phyloP scores from a whole-genome alignment of 306 rosid species.

The Medicago lupulina region DNA sequence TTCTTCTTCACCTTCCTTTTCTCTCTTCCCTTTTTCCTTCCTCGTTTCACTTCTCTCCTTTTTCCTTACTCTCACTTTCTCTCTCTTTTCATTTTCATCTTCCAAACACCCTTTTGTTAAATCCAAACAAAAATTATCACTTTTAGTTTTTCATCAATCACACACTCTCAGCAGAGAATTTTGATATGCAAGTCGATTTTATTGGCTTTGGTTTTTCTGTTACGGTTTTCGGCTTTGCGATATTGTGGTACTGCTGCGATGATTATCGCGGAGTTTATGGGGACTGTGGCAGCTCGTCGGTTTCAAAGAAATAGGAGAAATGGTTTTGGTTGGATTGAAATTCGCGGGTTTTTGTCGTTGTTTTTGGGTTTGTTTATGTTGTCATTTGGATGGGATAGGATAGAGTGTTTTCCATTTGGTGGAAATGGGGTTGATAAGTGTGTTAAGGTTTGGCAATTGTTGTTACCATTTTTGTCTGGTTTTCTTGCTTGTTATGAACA shows the following conservation, averaged over 20 bases:
- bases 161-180: slow-evolving; percentile 56
- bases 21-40: slow-evolving; percentile 79
- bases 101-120: slow-evolving; percentile 55
- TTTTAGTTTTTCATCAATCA: slow-evolving; percentile 48
- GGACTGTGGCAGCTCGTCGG: slow-evolving; percentile 60
- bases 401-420: slow-evolving; percentile 78
- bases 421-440: slow-evolving; percentile 50
- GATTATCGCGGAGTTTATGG: slow-evolving; percentile 86
- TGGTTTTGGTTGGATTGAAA: slow-evolving; percentile 39
- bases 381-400: slow-evolving; percentile 82
- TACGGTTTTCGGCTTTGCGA: slow-evolving; percentile 83
- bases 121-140: slow-evolving; percentile 43
- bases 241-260: slow-evolving; percentile 88
- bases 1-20: slow-evolving; percentile 78
- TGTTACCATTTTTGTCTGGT: slow-evolving; percentile 83
- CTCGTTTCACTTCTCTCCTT: slow-evolving; percentile 70
- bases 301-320: slow-evolving; percentile 37
- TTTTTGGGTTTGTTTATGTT: slow-evolving; percentile 62
- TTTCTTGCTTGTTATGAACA: slow-evolving; percentile 69
- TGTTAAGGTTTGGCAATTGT: slow-evolving; percentile 76
- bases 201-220: slow-evolving; percentile 74
- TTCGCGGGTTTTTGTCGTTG: slow-evolving; percentile 69
- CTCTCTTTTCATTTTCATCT: neutral
- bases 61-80: slow-evolving; percentile 59
- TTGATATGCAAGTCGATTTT: slow-evolving; percentile 64